These are phyloP conservation scores for Diaporthe amygdali DNA, from an alignment of 2,329 filamentous ascomycete genomes.

Conservation along the genomic window DNA sequence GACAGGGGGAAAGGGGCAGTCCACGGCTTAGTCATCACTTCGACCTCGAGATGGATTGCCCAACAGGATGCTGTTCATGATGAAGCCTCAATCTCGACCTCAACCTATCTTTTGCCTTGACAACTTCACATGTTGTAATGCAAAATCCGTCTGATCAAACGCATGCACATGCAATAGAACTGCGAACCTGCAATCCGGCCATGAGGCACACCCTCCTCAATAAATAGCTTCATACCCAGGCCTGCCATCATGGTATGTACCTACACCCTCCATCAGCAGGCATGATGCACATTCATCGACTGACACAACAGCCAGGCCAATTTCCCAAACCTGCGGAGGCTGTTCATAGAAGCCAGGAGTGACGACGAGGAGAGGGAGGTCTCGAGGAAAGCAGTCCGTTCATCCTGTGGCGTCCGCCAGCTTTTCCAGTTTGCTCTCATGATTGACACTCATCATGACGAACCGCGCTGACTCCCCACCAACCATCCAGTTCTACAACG, in stretches of 20 bases:
- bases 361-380: constrained; percentile 79
- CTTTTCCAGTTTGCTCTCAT: background rate
- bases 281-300: background rate
- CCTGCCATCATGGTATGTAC: background rate
- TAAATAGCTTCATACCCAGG: background rate
- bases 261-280: background rate
- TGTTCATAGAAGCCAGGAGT: constrained; percentile 23
- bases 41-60: background rate
- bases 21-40: background rate
- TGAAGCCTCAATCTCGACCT: background rate
- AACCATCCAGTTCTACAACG: constrained; percentile 86
- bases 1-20: background rate
- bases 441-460: background rate
- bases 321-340: constrained; percentile 25
- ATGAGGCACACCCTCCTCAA: background rate
- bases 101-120: background rate
- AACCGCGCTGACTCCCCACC: constrained; percentile 16
- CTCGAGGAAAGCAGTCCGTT: constrained; percentile 81
- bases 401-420: background rate
- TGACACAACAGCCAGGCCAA: constrained; percentile 19
- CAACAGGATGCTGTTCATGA: background rate
- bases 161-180: background rate
- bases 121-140: background rate
- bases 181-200: background rate
- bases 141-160: background rate